Evolutionary conservation across 495 filamentous ascomycete genomes (phyloP).

Genomic region (Niebla homalea): DNA sequence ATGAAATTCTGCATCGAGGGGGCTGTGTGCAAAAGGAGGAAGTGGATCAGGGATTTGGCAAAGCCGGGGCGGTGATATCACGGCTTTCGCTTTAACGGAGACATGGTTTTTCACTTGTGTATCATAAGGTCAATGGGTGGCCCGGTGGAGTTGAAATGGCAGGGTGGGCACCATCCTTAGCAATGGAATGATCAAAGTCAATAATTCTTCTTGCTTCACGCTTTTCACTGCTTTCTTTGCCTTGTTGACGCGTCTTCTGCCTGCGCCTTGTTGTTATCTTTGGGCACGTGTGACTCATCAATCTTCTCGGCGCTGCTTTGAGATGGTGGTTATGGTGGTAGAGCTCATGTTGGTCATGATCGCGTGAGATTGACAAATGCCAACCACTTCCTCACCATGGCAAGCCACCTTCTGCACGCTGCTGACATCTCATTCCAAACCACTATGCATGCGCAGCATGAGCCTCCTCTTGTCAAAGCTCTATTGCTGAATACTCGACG

Average conservation of each 20-base stretch:
- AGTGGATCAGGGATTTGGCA: constrained; percentile 3
- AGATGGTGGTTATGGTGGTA: too few species aligned
- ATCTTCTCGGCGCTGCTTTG: not conserved
- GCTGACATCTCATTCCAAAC: too few species aligned
- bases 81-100: too few species aligned
- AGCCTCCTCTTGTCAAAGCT: too few species aligned
- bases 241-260: constrained; percentile 2
- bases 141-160: constrained; percentile 13
- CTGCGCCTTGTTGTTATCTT: not conserved
- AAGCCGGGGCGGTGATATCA: constrained; percentile 5
- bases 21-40: not conserved
- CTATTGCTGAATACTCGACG: too few species aligned
- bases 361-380: too few species aligned
- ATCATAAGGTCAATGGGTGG: constrained; percentile 16
- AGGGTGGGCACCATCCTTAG: constrained; percentile 2
- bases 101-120: constrained; percentile 11
- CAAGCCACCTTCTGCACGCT: too few species aligned
- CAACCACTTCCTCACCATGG: too few species aligned
- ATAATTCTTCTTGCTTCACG: too few species aligned
- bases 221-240: constrained; percentile 11
- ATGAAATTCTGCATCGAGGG: not conserved
- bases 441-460: too few species aligned
- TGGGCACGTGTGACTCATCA: constrained; percentile 7
- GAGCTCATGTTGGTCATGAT: too few species aligned
- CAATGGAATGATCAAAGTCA: constrained; percentile 14